A percentile compares a stretch with the other conserved stretches of the same genome.
phyloP scores from a whole-genome alignment of 768 basidiomycete genomes.

The Thelephora ganbajun region DNA sequence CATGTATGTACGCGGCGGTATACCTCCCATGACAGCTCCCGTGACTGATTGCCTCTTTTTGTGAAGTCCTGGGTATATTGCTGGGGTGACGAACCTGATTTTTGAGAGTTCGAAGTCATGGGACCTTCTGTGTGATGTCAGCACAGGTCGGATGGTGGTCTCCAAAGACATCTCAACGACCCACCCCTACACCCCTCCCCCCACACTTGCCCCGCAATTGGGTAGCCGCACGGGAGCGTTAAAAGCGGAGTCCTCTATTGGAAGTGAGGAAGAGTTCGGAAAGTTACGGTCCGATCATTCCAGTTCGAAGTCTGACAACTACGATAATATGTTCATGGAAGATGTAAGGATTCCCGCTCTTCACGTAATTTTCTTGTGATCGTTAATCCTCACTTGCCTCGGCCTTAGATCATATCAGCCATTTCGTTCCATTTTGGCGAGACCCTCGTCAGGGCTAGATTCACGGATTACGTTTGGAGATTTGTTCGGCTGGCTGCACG shows the following conservation, averaged over 20 bases:
- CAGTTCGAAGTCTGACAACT: constrained; percentile 46
- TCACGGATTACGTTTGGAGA: constrained; percentile 77
- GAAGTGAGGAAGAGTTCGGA: constrained; percentile 58
- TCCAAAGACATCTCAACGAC: constrained; percentile 67
- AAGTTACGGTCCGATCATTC: constrained; percentile 40
- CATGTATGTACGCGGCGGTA: constrained; percentile 38
- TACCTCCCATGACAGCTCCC: neutral
- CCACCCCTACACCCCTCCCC: constrained; percentile 21
- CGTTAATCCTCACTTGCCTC: neutral
- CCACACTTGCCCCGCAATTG: constrained; percentile 21
- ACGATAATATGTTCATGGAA: constrained; percentile 84
- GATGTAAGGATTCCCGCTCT: constrained; percentile 48
- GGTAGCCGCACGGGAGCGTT: constrained; percentile 45
- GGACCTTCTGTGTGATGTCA: constrained; percentile 91
- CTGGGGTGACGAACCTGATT: constrained; percentile 94
- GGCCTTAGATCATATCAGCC: constrained; percentile 58
- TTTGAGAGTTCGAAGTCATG: constrained; percentile 80
- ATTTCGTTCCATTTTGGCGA: constrained; percentile 93
- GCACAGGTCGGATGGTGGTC: constrained; percentile 73
- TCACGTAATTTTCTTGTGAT: neutral
- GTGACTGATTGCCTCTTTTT: constrained; percentile 1
- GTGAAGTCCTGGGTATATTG: constrained; percentile 78
- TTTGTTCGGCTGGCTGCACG: constrained; percentile 84
- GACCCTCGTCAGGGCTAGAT: constrained; percentile 71
- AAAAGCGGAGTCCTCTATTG: constrained; percentile 47